Percentiles rank a stretch among this genome's conserved stretches.
phyloP scores from a whole-genome alignment of 2,329 filamentous ascomycete genomes.

The Sporothrix schenckii region DNA sequence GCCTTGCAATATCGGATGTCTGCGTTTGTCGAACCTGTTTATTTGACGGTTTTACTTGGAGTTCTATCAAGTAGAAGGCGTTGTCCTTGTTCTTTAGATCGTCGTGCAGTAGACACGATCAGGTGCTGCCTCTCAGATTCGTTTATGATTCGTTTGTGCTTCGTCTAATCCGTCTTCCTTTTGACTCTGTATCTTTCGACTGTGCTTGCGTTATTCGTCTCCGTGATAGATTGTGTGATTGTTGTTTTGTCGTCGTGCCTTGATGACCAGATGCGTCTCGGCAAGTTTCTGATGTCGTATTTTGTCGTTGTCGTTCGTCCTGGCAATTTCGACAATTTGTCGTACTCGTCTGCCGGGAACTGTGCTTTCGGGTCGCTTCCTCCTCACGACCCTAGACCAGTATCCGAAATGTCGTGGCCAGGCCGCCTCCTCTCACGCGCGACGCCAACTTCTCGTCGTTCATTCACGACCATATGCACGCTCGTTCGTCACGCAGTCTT shows the following conservation, averaged over 20 bases:
- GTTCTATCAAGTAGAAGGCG: neutral
- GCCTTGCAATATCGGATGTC: slow-evolving; percentile 23
- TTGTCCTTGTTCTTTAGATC: neutral
- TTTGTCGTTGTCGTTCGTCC: neutral
- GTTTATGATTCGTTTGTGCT: neutral
- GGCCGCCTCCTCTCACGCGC: neutral
- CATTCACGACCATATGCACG: slow-evolving; percentile 43
- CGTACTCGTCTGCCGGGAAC: neutral
- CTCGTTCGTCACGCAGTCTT: slow-evolving; percentile 37
- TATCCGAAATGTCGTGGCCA: neutral
- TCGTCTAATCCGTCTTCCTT: neutral
- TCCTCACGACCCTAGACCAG: slow-evolving; percentile 9
- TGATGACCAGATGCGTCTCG: neutral
- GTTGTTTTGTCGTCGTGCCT: neutral
- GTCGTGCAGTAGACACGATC: slow-evolving; percentile 8
- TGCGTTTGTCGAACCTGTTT: slow-evolving; percentile 29
- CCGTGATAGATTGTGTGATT: slow-evolving; percentile 13
- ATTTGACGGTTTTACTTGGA: neutral
- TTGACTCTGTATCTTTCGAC: neutral
- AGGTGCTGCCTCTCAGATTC: slow-evolving; percentile 11
- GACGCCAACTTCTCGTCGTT: slow-evolving; percentile 34
- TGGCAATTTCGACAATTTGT: neutral
- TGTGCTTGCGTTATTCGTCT: slow-evolving; percentile 13
- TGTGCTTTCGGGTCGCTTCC: slow-evolving; percentile 5
- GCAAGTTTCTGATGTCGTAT: neutral